A percentile compares a stretch with the other conserved stretches of the same genome.
Conservation (phyloP, 805 yeast genomes). For the Candida glaebosa region DNA sequence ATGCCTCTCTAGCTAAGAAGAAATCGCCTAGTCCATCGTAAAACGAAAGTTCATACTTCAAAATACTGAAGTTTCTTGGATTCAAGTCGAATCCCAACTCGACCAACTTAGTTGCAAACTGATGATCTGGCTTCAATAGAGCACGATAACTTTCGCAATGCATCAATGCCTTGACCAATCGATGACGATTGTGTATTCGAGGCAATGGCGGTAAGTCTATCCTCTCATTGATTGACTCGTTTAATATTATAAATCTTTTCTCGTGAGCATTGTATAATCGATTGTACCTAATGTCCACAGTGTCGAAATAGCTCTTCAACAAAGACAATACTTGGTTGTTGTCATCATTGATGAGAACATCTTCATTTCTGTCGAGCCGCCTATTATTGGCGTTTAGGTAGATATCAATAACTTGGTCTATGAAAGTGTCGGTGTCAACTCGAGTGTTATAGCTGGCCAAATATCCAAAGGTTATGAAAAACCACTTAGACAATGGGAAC, state of each 20-base stretch:
- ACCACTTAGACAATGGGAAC: constrained; percentile 13
- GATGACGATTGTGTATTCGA: constrained; percentile 21
- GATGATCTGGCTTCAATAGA: constrained; percentile 24
- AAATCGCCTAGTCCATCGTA: constrained; percentile 42
- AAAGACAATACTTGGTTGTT: constrained; percentile 13
- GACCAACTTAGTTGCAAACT: constrained; percentile 19
- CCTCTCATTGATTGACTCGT: constrained; percentile 19
- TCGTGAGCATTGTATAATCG: constrained; percentile 17
- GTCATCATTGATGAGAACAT: constrained; percentile 8
- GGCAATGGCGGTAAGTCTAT: constrained; percentile 36
- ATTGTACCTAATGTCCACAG: constrained; percentile 20
- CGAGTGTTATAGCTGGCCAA: constrained; percentile 20
- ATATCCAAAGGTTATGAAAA: constrained; percentile 21
- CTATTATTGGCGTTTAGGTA: constrained; percentile 21
- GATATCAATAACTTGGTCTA: constrained; percentile 28
- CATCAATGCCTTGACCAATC: constrained; percentile 32
- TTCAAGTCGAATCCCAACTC: constrained; percentile 17
- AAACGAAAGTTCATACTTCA: constrained; percentile 33
- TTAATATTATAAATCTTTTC: constrained; percentile 16
- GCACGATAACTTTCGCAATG: constrained; percentile 37
- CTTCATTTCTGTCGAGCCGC: constrained; percentile 7
- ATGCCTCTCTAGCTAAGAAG: constrained; percentile 34
- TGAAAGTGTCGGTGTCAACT: constrained; percentile 19
- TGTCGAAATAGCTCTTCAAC: constrained; percentile 21
- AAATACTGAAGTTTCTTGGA: constrained; percentile 17